Conservation (phyloP, 306 rosid genomes). For the Trifolium subterraneum region DNA sequence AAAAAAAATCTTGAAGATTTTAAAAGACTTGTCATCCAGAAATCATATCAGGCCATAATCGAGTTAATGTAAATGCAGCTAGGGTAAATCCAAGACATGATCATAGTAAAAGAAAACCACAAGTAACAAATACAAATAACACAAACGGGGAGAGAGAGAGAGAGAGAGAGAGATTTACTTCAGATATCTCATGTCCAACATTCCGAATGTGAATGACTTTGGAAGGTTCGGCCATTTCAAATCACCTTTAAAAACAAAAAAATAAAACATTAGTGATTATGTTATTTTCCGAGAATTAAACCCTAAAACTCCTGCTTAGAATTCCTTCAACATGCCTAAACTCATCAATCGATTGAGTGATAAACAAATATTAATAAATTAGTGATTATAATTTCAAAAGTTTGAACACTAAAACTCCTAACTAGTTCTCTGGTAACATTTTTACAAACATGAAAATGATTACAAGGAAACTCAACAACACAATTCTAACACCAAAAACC, state of each 20-base stretch:
- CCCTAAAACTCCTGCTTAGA: background rate
- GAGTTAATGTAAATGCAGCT: conserved; percentile 5
- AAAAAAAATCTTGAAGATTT: too few species aligned
- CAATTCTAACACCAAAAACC: background rate
- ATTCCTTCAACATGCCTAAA: background rate
- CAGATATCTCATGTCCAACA: conserved; percentile 94
- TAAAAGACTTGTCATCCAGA: too few species aligned
- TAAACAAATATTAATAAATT: background rate
- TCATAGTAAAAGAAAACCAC: conserved; percentile 17
- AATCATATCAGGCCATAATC: too few species aligned
- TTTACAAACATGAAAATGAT: conserved; percentile 18
- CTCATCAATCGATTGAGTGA: background rate
- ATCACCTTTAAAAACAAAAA: conserved; percentile 47
- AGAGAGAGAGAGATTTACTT: conserved; percentile 54
- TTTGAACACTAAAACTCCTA: background rate
- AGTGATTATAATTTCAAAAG: background rate
- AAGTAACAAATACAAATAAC: conserved; percentile 21
- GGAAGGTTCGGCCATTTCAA: conserved; percentile 87
- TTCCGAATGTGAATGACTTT: conserved; percentile 97
- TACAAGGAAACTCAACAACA: conserved; percentile 19
- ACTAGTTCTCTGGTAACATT: background rate
- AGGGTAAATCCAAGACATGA: background rate
- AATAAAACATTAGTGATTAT: background rate
- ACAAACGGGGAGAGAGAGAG: too few species aligned
- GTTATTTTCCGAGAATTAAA: background rate